Evolutionary conservation across 2,329 filamentous ascomycete species (phyloP).

Genomic region (Exophiala oligosperma): DNA sequence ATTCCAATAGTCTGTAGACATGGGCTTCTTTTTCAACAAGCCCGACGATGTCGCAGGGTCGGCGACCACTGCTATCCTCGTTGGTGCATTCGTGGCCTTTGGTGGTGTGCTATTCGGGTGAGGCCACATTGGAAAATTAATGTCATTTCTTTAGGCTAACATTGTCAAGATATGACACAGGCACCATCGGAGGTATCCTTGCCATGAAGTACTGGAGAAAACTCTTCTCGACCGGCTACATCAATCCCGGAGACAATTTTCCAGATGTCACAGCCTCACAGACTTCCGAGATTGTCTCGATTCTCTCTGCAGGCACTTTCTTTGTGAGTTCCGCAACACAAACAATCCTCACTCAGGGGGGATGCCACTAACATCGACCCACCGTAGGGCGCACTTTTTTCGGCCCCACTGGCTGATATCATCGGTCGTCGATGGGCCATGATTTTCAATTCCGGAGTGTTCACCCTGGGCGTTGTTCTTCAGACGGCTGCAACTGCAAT

Average conservation of each 20-base stretch:
- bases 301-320: slow-evolving; percentile 77
- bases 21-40: no score
- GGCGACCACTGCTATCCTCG: no score
- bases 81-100: slow-evolving; percentile 4
- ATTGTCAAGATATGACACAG: background rate
- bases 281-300: slow-evolving; percentile 58
- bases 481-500: slow-evolving; percentile 60
- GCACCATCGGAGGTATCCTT: slow-evolving; percentile 8
- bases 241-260: background rate
- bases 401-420: slow-evolving; percentile 68
- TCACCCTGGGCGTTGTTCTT: slow-evolving; percentile 65
- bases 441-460: slow-evolving; percentile 60
- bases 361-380: no score
- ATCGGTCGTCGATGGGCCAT: slow-evolving; percentile 70
- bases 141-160: no score
- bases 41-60: no score
- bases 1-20: no score
- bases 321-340: no score
- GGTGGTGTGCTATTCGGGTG: slow-evolving; percentile 11
- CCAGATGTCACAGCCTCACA: background rate
- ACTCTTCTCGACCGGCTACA: background rate
- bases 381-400: slow-evolving; percentile 63
- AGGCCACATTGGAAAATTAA: background rate
- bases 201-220: slow-evolving; percentile 7
- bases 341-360: slow-evolving; percentile 10